Evolutionary conservation across 2,329 filamentous ascomycete genomes (phyloP).

Genomic region (Blastomyces silverae): DNA sequence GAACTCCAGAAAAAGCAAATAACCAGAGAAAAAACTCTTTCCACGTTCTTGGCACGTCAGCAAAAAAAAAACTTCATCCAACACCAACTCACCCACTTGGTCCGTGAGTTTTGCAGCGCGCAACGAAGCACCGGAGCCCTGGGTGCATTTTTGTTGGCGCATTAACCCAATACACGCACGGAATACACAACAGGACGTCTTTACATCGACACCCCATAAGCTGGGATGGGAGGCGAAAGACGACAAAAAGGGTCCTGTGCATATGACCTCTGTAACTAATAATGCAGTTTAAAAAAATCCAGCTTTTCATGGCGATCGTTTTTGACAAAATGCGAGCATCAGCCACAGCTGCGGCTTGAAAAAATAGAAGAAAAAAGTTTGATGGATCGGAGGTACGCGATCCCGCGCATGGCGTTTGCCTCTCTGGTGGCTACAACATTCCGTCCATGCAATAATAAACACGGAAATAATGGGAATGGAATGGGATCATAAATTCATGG

Average conservation of each 20-base stretch:
- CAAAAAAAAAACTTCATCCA: background rate
- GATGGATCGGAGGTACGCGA: background rate
- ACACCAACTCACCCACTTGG: background rate
- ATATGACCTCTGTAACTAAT: background rate
- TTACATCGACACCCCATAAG: background rate
- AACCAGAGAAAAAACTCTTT: background rate
- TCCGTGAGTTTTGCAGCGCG: background rate
- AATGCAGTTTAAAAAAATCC: too few relatives aligned
- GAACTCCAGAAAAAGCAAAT: background rate
- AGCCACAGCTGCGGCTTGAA: background rate
- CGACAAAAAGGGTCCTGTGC: background rate
- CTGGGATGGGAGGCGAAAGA: background rate
- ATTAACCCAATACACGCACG: background rate
- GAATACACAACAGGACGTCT: too few relatives aligned
- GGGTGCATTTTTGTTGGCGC: background rate
- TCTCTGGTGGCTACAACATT: background rate
- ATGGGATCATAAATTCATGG: background rate
- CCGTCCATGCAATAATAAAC: too few relatives aligned
- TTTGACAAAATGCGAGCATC: background rate
- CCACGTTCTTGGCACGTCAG: slow-evolving; percentile 1
- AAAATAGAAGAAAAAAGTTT: background rate
- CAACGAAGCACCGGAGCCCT: too few relatives aligned
- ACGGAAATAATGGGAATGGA: background rate
- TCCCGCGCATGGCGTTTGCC: background rate
- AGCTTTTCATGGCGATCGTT: background rate